Evolutionary conservation across 108 stramenopile species (phyloP).

Genomic region (Nitzschia sp.): DNA sequence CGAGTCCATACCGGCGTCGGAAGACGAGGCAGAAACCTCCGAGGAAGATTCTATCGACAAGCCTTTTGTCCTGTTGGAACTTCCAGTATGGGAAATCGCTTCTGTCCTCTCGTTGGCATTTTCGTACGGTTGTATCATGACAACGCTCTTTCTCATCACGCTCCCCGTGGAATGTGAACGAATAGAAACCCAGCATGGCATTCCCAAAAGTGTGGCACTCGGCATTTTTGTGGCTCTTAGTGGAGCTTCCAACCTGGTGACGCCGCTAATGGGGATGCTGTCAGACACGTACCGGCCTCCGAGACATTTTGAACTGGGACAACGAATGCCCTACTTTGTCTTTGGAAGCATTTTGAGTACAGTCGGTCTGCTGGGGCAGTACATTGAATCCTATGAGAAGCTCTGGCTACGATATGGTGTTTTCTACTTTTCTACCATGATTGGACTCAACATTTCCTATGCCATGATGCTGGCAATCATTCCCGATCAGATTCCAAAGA

Average conservation of each 20-base stretch:
- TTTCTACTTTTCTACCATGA: slow-evolving; percentile 52
- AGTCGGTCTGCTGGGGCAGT: slow-evolving; percentile 54
- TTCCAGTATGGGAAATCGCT: slow-evolving; percentile 28
- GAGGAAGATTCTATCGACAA: not conserved
- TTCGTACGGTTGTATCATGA: slow-evolving; percentile 62
- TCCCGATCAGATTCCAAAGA: slow-evolving; percentile 50
- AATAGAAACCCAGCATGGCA: slow-evolving; percentile 38
- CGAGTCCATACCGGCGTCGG: not conserved
- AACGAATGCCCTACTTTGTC: slow-evolving; percentile 60
- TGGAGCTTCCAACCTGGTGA: slow-evolving; percentile 61
- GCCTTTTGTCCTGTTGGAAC: not conserved
- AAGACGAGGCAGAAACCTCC: not conserved
- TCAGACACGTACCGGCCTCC: slow-evolving; percentile 55
- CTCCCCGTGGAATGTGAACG: slow-evolving; percentile 66
- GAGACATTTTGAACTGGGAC: slow-evolving; percentile 41
- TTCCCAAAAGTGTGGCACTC: slow-evolving; percentile 53
- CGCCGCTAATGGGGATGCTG: slow-evolving; percentile 58
- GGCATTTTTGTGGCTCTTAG: slow-evolving; percentile 63
- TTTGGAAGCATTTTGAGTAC: slow-evolving; percentile 42
- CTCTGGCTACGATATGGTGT: slow-evolving; percentile 55
- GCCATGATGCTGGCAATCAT: slow-evolving; percentile 71
- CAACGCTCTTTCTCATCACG: slow-evolving; percentile 66
- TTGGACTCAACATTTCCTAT: slow-evolving; percentile 62
- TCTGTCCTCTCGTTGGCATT: slow-evolving; percentile 59
- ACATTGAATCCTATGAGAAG: slow-evolving; percentile 31